Evolutionary conservation across 208 protist genomes (phyloP).

Genomic region (Phytomonas serpens): DNA sequence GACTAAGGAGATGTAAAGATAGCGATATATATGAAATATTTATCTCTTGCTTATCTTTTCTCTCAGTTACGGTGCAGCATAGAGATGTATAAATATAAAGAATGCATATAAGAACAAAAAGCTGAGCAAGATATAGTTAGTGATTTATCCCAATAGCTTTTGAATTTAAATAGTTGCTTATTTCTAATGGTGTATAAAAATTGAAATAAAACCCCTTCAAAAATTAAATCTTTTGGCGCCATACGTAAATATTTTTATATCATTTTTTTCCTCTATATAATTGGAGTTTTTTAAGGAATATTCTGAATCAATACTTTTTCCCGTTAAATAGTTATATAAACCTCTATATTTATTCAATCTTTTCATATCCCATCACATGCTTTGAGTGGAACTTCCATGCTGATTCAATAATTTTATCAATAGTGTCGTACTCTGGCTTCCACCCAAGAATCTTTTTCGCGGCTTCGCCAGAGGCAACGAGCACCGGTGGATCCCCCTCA

Average conservation of each 20-base stretch:
- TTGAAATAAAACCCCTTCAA: too few species aligned
- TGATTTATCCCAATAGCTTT: neutral
- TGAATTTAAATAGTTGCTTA: neutral
- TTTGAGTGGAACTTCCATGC: conserved; percentile 71
- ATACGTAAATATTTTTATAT: neutral
- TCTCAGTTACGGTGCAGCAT: neutral
- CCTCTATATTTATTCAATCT: neutral
- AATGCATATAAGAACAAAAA: neutral
- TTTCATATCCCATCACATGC: conserved; percentile 24
- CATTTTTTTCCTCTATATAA: neutral
- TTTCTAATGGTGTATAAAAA: neutral
- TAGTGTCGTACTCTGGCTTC: conserved; percentile 61
- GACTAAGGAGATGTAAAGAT: neutral
- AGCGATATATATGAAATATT: neutral
- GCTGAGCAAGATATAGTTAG: neutral
- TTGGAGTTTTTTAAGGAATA: too few species aligned
- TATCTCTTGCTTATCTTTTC: neutral
- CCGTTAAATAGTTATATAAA: neutral
- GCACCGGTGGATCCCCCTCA: conserved; percentile 59
- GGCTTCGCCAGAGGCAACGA: conserved; percentile 59
- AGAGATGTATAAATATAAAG: neutral
- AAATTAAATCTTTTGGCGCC: neutral
- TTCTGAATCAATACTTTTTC: neutral
- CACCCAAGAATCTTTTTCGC: conserved; percentile 63
- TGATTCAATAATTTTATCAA: conserved; percentile 70